phyloP scores from a whole-genome alignment of 345 rosid genomes.

The Balakata baccata region DNA sequence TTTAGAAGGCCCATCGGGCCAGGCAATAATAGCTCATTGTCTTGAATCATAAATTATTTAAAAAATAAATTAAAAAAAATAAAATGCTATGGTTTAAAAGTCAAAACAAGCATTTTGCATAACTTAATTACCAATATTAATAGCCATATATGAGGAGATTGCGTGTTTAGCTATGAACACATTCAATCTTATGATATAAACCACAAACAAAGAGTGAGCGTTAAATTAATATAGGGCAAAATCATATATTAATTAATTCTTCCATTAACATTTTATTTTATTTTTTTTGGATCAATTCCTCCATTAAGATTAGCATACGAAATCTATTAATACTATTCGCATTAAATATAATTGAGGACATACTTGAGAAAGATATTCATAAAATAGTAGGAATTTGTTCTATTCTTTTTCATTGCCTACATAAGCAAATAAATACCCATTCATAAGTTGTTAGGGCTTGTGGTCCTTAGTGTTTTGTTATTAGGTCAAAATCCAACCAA shows the following conservation, averaged over 20 bases:
- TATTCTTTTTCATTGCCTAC: not conserved
- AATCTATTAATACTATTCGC: not conserved
- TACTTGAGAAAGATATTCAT: not conserved
- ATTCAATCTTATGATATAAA: not conserved
- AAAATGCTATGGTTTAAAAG: no score
- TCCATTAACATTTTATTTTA: not conserved
- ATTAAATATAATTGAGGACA: not conserved
- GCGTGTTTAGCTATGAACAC: not conserved
- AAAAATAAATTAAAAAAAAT: no score
- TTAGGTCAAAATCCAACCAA: not conserved
- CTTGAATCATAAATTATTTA: no score
- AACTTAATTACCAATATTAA: no score
- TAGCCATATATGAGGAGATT: no score
- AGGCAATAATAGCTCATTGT: no score
- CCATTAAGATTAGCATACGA: not conserved
- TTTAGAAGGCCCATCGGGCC: no score
- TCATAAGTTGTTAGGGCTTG: conserved; percentile 6
- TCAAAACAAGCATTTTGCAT: no score
- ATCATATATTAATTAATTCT: not conserved
- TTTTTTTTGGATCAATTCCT: not conserved
- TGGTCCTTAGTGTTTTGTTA: not conserved
- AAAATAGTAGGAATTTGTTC: no score
- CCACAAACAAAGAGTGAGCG: not conserved
- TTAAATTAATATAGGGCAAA: not conserved
- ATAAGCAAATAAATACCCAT: not conserved